Evolutionary conservation across 306 rosid species (phyloP).

Genomic region (Argentina anserina): DNA sequence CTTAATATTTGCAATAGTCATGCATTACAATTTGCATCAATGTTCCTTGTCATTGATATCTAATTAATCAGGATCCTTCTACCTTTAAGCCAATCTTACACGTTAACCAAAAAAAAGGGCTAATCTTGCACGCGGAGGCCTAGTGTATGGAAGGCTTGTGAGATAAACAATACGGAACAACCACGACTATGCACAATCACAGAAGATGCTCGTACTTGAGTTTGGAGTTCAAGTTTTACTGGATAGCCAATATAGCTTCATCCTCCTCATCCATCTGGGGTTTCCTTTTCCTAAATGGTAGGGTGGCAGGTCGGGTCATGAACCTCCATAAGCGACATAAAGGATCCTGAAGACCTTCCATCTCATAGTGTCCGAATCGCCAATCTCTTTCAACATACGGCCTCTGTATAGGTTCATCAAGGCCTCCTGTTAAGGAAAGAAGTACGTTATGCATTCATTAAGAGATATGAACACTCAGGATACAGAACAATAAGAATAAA

Average conservation of each 20-base stretch:
- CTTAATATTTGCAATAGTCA: background rate
- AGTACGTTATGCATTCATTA: slow-evolving; percentile 2
- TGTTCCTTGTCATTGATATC: background rate
- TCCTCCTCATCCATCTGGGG: slow-evolving; percentile 35
- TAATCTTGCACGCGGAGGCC: background rate
- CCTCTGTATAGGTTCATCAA: slow-evolving; percentile 75
- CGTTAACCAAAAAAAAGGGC: no score
- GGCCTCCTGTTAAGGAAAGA: slow-evolving; percentile 60
- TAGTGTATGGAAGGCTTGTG: background rate
- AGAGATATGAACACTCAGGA: background rate
- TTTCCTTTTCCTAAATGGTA: slow-evolving; percentile 31
- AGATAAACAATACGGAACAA: background rate
- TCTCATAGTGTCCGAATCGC: slow-evolving; percentile 93
- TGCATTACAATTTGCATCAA: background rate
- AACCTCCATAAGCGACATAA: slow-evolving; percentile 62
- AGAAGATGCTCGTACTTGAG: background rate
- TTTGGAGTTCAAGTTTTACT: background rate
- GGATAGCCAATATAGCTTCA: slow-evolving; percentile 38
- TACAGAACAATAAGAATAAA: background rate
- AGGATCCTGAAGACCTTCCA: slow-evolving; percentile 87
- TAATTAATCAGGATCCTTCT: background rate
- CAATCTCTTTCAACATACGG: slow-evolving; percentile 72
- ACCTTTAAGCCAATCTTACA: background rate
- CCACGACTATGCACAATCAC: background rate
- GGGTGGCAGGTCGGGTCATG: slow-evolving; percentile 41